These are phyloP conservation scores for Cyberlindnera amylophila DNA, from an alignment of 805 yeast species.

Conservation along the genomic window DNA sequence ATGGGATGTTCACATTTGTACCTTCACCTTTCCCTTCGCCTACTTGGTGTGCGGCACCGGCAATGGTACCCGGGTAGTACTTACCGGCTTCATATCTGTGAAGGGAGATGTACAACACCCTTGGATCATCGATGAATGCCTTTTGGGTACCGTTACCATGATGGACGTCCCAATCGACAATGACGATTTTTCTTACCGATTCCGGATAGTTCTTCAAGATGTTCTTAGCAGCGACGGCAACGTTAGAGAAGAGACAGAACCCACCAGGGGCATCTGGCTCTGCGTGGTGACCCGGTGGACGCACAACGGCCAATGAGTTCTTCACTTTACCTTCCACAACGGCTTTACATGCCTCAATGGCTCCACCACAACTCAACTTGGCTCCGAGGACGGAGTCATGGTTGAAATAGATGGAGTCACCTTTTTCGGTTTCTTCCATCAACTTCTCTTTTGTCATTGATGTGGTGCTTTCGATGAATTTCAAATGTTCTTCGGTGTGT, in stretches of 20 bases:
- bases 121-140: slow-evolving; percentile 82
- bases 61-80: slow-evolving; percentile 90
- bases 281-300: slow-evolving; percentile 99
- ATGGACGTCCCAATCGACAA: slow-evolving; percentile 97
- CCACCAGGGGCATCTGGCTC: slow-evolving; percentile 98
- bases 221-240: slow-evolving; percentile 92
- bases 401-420: slow-evolving; percentile 93
- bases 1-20: slow-evolving; percentile 83
- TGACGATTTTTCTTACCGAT: slow-evolving; percentile 74
- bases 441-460: slow-evolving; percentile 74
- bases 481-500: slow-evolving; percentile 77
- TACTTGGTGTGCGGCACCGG: slow-evolving; percentile 74
- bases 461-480: slow-evolving; percentile 70
- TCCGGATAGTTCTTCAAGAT: slow-evolving; percentile 83
- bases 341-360: slow-evolving; percentile 93
- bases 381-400: slow-evolving; percentile 87
- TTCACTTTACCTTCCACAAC: slow-evolving; percentile 91
- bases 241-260: slow-evolving; percentile 92
- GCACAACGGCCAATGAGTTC: slow-evolving; percentile 88
- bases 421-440: slow-evolving; percentile 78
- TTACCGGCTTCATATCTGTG: slow-evolving; percentile 91
- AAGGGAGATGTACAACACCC: slow-evolving; percentile 85
- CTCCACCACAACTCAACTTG: slow-evolving; percentile 91
- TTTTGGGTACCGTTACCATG: slow-evolving; percentile 99
- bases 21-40: slow-evolving; percentile 91